Evolutionary conservation across 1,139 yeast species (phyloP).

Genomic region (Hanseniaspora uvarum): DNA sequence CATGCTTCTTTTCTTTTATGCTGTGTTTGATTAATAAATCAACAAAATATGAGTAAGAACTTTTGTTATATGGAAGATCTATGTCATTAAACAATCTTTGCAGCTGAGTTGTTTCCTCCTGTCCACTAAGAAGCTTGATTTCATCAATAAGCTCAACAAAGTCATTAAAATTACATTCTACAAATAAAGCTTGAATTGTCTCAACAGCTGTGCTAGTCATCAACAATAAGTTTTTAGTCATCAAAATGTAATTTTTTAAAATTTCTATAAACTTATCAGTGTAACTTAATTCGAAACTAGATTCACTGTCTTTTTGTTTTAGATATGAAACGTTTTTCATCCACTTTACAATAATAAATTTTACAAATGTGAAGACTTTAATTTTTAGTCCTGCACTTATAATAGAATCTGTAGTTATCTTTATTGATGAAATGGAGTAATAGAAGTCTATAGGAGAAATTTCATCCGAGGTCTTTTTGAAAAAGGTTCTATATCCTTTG

Average conservation of each 20-base stretch:
- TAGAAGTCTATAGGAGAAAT: constrained; percentile 2
- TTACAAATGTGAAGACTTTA: constrained; percentile 6
- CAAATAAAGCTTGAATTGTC: constrained; percentile 1
- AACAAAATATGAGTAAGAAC: background rate
- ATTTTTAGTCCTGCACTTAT: background rate
- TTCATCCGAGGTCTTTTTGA: background rate
- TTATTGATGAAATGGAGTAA: background rate
- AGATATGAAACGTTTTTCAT: background rate
- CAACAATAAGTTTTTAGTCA: background rate
- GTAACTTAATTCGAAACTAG: background rate
- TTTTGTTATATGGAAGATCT: background rate
- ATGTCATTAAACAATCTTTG: background rate
- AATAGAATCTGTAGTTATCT: background rate
- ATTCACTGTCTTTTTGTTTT: background rate
- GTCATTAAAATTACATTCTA: constrained; percentile 6
- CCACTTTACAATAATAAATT: background rate
- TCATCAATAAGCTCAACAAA: background rate
- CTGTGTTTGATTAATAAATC: constrained; percentile 1
- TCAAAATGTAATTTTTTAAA: background rate
- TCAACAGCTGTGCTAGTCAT: background rate
- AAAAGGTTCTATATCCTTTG: background rate
- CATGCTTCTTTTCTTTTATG: background rate
- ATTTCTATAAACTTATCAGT: background rate
- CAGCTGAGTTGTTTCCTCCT: background rate
- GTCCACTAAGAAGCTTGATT: background rate